Evolutionary conservation across 2,329 filamentous ascomycete species (phyloP), one percentile per base, ranked within the genome.

Genomic region (Alternaria postmessia): DNA sequence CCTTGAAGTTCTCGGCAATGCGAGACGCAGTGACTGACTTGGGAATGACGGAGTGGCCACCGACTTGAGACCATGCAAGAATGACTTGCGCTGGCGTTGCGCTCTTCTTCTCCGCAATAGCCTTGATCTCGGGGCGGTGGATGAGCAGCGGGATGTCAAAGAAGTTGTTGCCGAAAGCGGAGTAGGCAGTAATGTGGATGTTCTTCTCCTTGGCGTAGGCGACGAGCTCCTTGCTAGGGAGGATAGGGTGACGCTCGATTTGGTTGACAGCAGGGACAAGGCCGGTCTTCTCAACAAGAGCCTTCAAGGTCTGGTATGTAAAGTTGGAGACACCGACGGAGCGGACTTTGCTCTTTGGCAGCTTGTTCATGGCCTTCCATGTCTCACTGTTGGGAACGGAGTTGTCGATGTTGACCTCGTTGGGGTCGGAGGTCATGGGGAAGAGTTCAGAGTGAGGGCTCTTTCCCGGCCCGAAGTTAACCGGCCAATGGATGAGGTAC

Each of bases 401-500:
- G 63, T 71, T 70, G 62, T 72, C 69, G 44, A 75, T 73, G 59
- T 72, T 69, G 42, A 82, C 75, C 70, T 90, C 84, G 51, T 82
- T 80, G 7, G 88, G 85, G 64, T 87, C 85, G 36, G 85, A 87
- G 24, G 65, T 69, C 9, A 61, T 61, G 28, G 71, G 70, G 63
- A 73, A 72, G 12, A 72, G 63, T 24, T 73, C 71, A 5, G 69
- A 71, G 65, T 73, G 71, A n/a, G 71, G 69, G 48, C 82, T 77
- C 28, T 81, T 79, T 20, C 84, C 82, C 7, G 68, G 66, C 4
- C 92, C 90, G 71, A 96, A 86, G 54, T 92, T 87, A 65, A 95
- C 88, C 67, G 93, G 93, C 86, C 95, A 96, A 84, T 96, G 93
- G 71, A 95, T 88, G 73, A 95, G 85, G 86, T 89, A 96, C 67